A percentile compares a stretch with the other conserved stretches of the same genome.
Evolutionary conservation across 805 yeast species (phyloP).

Genomic region (Candida pini): DNA sequence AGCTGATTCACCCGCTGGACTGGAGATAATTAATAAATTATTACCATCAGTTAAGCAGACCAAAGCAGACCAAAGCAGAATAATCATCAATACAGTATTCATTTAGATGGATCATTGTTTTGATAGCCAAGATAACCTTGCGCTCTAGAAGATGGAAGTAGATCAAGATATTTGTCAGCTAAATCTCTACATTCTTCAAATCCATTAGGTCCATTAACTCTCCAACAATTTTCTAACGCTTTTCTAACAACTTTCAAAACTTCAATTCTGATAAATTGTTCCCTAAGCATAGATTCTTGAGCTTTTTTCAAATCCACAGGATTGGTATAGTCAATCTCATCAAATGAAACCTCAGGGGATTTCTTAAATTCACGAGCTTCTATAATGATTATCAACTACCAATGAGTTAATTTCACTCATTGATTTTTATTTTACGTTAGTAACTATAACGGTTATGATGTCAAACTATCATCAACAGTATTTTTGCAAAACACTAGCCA

Average conservation of each 20-base stretch:
- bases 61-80: too few relatives aligned
- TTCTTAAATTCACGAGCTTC: slow-evolving; percentile 23
- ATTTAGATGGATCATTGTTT: slow-evolving; percentile 80
- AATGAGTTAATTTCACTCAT: too few relatives aligned
- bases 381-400: too few relatives aligned
- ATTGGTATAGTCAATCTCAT: slow-evolving; percentile 72
- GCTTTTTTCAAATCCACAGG: slow-evolving; percentile 59
- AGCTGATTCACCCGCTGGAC: too few relatives aligned
- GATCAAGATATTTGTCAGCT: slow-evolving; percentile 69
- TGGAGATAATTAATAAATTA: too few relatives aligned
- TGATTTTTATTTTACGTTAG: too few relatives aligned
- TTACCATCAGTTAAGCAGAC: too few relatives aligned
- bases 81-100: too few relatives aligned
- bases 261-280: slow-evolving; percentile 69
- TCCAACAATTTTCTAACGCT: slow-evolving; percentile 70
- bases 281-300: slow-evolving; percentile 72
- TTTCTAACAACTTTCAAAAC: slow-evolving; percentile 64
- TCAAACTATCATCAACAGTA: too few relatives aligned
- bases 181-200: slow-evolving; percentile 76
- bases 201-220: slow-evolving; percentile 56
- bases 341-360: slow-evolving; percentile 76
- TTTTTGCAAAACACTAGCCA: too few relatives aligned
- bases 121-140: slow-evolving; percentile 81
- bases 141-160: slow-evolving; percentile 64
- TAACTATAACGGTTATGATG: too few relatives aligned